These are phyloP conservation scores for Beauveria brongniartii DNA, from an alignment of 2,329 filamentous ascomycete genomes.

Conservation along the genomic window DNA sequence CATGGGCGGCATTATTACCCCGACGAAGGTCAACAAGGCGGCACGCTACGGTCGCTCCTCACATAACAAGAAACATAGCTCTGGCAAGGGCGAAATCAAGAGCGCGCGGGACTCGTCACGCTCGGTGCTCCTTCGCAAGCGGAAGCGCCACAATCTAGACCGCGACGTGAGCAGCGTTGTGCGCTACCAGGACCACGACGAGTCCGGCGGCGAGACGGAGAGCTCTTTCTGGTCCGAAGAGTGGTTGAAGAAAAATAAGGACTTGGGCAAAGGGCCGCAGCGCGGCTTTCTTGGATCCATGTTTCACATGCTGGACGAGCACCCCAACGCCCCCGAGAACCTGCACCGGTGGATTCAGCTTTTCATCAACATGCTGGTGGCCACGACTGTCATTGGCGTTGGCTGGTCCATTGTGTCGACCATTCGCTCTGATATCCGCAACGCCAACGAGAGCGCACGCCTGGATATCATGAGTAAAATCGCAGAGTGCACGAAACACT, in stretches of 20 bases:
- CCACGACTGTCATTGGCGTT: constrained; percentile 51
- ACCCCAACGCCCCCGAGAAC: constrained; percentile 51
- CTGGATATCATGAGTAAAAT: constrained; percentile 65
- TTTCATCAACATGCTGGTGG: constrained; percentile 55
- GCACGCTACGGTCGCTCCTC: constrained; percentile 35
- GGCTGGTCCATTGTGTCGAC: constrained; percentile 62
- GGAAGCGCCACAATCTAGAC: constrained; percentile 43
- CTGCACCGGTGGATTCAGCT: constrained; percentile 52
- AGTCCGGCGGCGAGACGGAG: constrained; percentile 45
- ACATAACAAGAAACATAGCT: constrained; percentile 31
- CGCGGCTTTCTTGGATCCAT: constrained; percentile 33
- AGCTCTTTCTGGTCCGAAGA: constrained; percentile 19
- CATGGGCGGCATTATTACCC: constrained; percentile 35
- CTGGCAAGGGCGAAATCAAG: constrained; percentile 60
- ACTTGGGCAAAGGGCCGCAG: constrained; percentile 11
- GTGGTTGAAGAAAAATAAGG: constrained; percentile 19
- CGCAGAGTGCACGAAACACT: constrained; percentile 64
- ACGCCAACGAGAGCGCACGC: constrained; percentile 62
- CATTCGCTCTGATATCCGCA: constrained; percentile 65
- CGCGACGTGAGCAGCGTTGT: constrained; percentile 44
- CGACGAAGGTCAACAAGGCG: constrained; percentile 37
- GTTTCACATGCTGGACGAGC: constrained; percentile 44
- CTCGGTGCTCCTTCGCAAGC: constrained; percentile 43
- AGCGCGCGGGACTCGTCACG: constrained; percentile 31
- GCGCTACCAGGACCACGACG: constrained; percentile 35